Evolutionary conservation across 495 filamentous ascomycete species (phyloP).

Genomic region (Lophiostoma macrostomum): DNA sequence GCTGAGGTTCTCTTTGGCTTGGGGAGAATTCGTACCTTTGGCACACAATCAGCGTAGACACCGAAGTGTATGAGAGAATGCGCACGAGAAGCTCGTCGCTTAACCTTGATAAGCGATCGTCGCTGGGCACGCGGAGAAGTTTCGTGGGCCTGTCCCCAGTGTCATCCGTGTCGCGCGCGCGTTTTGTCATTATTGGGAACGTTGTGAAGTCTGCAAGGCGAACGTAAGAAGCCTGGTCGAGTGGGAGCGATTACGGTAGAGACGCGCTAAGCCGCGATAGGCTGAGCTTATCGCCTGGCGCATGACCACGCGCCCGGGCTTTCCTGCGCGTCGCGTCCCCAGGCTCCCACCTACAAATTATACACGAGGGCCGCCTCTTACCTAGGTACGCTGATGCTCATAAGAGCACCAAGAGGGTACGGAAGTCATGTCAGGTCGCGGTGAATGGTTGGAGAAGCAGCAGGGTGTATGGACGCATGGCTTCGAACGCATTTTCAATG

Average conservation of each 20-base stretch:
- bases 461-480: slow-evolving; percentile 5
- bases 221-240: neutral
- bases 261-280: neutral
- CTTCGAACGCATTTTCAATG: slow-evolving; percentile 15
- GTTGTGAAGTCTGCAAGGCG: neutral
- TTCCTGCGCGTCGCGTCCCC: neutral
- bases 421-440: slow-evolving; percentile 12
- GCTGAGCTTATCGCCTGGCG: slow-evolving; percentile 1
- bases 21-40: slow-evolving; percentile 52
- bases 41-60: slow-evolving; percentile 63
- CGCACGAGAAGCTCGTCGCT: slow-evolving; percentile 87
- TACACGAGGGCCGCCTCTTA: too few relatives aligned
- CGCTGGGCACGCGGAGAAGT: slow-evolving; percentile 14
- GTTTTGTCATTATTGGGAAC: slow-evolving; percentile 13
- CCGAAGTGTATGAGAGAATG: slow-evolving; percentile 73
- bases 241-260: neutral
- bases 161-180: slow-evolving; percentile 17
- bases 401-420: neutral
- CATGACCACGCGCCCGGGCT: slow-evolving; percentile 20
- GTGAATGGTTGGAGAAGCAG: slow-evolving; percentile 16
- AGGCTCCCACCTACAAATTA: too few relatives aligned
- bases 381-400: neutral
- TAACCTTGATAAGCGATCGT: slow-evolving; percentile 58
- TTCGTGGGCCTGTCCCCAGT: slow-evolving; percentile 26
- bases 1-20: slow-evolving; percentile 4